A percentile compares a stretch with the other conserved stretches of the same genome.
These are phyloP conservation scores for Aspergillus tamarii DNA, from an alignment of 2,329 filamentous ascomycete genomes.

Conservation along the genomic window DNA sequence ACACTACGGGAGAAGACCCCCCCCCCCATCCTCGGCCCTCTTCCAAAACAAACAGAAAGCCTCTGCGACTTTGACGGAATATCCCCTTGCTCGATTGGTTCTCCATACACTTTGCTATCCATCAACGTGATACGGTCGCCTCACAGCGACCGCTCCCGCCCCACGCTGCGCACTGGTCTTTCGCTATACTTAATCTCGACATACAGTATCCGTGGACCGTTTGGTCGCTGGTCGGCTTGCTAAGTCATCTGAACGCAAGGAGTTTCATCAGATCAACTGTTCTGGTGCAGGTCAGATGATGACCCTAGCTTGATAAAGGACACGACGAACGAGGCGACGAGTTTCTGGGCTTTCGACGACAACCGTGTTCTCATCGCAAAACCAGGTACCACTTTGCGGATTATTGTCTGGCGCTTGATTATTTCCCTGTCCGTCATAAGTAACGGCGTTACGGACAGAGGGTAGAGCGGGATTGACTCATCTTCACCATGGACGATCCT, in stretches of 20 bases:
- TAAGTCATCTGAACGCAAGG: constrained; percentile 11
- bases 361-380: constrained; percentile 26
- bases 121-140: background rate
- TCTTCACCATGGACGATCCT: constrained; percentile 55
- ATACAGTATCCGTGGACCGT: constrained; percentile 7
- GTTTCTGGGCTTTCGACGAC: constrained; percentile 24
- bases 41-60: constrained; percentile 7
- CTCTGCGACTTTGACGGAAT: background rate
- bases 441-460: constrained; percentile 15
- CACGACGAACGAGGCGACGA: constrained; percentile 30
- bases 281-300: constrained; percentile 31
- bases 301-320: constrained; percentile 29
- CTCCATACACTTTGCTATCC: background rate
- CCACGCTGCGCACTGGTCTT: constrained; percentile 16
- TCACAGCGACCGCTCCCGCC: background rate
- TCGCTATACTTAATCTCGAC: constrained; percentile 17
- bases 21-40: constrained; percentile 3
- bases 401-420: background rate
- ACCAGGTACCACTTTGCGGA: constrained; percentile 5
- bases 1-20: constrained; percentile 12
- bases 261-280: constrained; percentile 1
- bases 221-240: constrained; percentile 38
- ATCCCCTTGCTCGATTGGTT: background rate
- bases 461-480: constrained; percentile 20
- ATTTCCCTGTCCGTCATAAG: constrained; percentile 16